phyloP scores from a whole-genome alignment of 805 yeast genomes.

The Wickerhamomyces kurtzmanii region DNA sequence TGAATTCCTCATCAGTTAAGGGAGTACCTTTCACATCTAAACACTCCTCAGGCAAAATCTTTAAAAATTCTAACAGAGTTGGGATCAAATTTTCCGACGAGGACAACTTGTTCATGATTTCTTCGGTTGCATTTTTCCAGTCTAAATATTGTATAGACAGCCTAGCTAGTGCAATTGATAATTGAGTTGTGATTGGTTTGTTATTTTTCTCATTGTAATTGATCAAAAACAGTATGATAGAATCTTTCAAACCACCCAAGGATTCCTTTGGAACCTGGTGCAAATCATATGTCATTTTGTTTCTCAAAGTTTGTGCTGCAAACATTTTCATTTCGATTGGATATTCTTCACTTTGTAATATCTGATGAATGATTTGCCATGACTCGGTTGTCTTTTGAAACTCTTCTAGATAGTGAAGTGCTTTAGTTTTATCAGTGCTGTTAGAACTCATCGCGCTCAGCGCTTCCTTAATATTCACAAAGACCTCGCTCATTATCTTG shows the following conservation, averaged over 20 bases:
- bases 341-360: constrained; percentile 26
- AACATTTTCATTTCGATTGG: constrained; percentile 62
- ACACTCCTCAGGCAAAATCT: constrained; percentile 87
- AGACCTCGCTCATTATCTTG: constrained; percentile 1
- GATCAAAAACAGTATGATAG: constrained; percentile 48
- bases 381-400: constrained; percentile 81
- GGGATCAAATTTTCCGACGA: constrained; percentile 25
- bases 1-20: constrained; percentile 73
- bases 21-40: constrained; percentile 69
- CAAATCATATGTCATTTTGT: constrained; percentile 77
- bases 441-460: constrained; percentile 15
- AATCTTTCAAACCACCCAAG: constrained; percentile 53
- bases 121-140: constrained; percentile 68
- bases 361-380: constrained; percentile 61
- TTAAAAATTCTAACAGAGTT: constrained; percentile 66
- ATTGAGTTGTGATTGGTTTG: constrained; percentile 68
- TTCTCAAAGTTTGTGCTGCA: constrained; percentile 84
- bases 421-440: constrained; percentile 25
- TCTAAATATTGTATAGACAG: constrained; percentile 65
- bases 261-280: constrained; percentile 59
- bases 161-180: constrained; percentile 74
- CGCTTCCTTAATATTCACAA: constrained; percentile 13
- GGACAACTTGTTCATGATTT: constrained; percentile 45
- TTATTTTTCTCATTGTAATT: constrained; percentile 30
- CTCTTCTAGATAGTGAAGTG: constrained; percentile 52